Evolutionary conservation across 352 stramenopile genomes (phyloP).

Genomic region (Albugo candida): DNA sequence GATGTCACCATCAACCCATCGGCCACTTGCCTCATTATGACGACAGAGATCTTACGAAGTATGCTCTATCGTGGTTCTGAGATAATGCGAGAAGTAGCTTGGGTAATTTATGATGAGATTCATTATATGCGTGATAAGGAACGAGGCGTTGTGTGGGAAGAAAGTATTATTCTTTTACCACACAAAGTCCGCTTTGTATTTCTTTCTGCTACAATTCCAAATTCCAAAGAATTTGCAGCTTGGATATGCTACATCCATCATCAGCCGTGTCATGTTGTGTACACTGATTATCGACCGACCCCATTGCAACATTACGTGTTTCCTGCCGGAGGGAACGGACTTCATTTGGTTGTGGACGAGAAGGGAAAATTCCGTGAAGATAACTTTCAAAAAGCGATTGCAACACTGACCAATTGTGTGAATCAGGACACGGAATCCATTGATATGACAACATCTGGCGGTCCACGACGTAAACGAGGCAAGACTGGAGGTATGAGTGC

Average conservation of each 20-base stretch:
- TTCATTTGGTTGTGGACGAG: conserved; percentile 99
- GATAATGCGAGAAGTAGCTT: conserved; percentile 96
- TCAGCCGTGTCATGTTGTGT: conserved; percentile 99
- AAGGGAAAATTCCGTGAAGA: conserved; percentile 96
- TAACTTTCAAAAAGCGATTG: conserved; percentile 92
- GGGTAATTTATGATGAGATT: conserved; percentile 99
- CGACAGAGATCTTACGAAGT: conserved; percentile 92
- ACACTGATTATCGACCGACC: conserved; percentile 98
- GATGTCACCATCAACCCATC: conserved; percentile 99
- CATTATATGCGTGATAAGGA: conserved; percentile 99
- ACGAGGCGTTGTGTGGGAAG: conserved; percentile 96
- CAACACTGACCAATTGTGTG: conserved; percentile 42
- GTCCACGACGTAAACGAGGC: conserved; percentile 37
- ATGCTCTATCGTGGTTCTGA: conserved; percentile 99
- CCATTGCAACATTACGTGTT: conserved; percentile 99
- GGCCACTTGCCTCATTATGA: conserved; percentile 96
- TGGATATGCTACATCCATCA: conserved; percentile 99
- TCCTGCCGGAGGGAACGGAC: conserved; percentile 86
- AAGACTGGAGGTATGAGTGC: conserved; percentile 19
- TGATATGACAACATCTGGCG: conserved; percentile 47
- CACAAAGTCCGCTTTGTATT: conserved; percentile 99
- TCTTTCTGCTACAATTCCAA: conserved; percentile 97
- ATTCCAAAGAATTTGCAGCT: conserved; percentile 89
- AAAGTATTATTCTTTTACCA: conserved; percentile 97
- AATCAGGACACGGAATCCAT: conserved; percentile 39